These are phyloP conservation scores for Mrakia frigida DNA, from an alignment of 768 basidiomycete genomes.

Conservation along the genomic window DNA sequence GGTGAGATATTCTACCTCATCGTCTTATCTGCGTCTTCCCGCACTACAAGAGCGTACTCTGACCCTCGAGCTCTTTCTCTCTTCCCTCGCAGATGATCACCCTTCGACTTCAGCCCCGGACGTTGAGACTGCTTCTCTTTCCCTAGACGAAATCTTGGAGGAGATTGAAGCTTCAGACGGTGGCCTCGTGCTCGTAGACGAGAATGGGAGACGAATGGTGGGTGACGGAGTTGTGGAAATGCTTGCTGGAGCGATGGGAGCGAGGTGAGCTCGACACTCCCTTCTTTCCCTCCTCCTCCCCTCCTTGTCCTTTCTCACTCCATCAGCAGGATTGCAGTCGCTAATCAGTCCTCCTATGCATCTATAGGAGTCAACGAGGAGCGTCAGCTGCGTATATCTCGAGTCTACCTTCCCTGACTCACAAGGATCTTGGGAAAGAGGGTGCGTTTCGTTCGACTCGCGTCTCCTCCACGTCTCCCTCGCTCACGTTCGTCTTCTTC, in stretches of 20 bases:
- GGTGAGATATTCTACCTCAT: neutral
- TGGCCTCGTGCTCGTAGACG: constrained; percentile 13
- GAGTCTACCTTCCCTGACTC: neutral
- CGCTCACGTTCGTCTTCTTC: no score
- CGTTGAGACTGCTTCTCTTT: neutral
- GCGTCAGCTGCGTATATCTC: constrained; percentile 25
- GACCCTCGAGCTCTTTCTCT: neutral
- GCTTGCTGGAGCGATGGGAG: constrained; percentile 18
- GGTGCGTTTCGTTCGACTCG: constrained; percentile 12
- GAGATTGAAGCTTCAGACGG: constrained; percentile 24
- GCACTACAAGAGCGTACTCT: neutral
- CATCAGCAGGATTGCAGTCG: no score
- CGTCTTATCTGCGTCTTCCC: neutral
- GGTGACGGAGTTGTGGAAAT: constrained; percentile 27
- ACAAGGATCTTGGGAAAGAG: neutral
- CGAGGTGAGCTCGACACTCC: neutral
- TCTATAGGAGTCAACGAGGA: constrained; percentile 11
- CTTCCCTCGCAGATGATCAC: constrained; percentile 18
- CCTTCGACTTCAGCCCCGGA: constrained; percentile 7
- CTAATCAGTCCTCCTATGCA: neutral
- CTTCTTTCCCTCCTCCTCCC: neutral
- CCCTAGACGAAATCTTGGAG: constrained; percentile 19
- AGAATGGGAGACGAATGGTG: constrained; percentile 16
- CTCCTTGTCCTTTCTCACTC: neutral
- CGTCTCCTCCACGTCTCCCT: neutral